phyloP scores from a whole-genome alignment of 768 basidiomycete species.

The Tylopilus sp. region DNA sequence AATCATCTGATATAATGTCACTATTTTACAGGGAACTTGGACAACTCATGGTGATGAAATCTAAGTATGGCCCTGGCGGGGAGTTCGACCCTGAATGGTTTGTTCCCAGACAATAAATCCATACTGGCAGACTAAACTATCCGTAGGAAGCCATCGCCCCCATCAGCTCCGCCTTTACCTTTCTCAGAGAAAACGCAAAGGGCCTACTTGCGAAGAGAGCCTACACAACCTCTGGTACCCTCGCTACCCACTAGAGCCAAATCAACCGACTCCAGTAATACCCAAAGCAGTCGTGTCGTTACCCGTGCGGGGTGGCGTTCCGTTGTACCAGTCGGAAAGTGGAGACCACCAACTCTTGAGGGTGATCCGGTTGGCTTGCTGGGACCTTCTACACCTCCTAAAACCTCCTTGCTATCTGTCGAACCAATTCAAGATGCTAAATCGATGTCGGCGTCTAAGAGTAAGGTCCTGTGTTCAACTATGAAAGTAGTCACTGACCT shows the following conservation, averaged over 20 bases:
- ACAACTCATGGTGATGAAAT: slow-evolving; percentile 61
- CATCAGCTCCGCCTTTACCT: neutral
- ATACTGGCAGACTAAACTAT: neutral
- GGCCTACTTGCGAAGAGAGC: neutral
- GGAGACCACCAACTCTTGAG: neutral
- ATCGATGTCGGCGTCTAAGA: neutral
- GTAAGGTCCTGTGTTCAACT: neutral
- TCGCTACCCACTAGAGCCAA: neutral
- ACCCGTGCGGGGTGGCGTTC: neutral
- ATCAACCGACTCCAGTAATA: neutral
- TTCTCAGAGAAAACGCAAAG: neutral
- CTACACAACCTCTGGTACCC: neutral
- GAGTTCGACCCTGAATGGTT: slow-evolving; percentile 84
- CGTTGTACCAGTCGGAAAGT: neutral
- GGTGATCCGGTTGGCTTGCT: neutral
- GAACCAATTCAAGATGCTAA: neutral
- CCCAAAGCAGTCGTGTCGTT: neutral
- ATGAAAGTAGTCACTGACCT: neutral
- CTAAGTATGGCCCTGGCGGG: slow-evolving; percentile 81
- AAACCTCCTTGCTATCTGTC: neutral
- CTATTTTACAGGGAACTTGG: slow-evolving; percentile 74
- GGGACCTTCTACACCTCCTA: neutral
- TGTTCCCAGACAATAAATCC: slow-evolving; percentile 10
- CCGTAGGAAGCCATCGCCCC: neutral
- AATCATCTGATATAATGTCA: no score